These are phyloP conservation scores for Pleurotus tuber-regium DNA, from an alignment of 768 basidiomycete genomes.

Conservation along the genomic window DNA sequence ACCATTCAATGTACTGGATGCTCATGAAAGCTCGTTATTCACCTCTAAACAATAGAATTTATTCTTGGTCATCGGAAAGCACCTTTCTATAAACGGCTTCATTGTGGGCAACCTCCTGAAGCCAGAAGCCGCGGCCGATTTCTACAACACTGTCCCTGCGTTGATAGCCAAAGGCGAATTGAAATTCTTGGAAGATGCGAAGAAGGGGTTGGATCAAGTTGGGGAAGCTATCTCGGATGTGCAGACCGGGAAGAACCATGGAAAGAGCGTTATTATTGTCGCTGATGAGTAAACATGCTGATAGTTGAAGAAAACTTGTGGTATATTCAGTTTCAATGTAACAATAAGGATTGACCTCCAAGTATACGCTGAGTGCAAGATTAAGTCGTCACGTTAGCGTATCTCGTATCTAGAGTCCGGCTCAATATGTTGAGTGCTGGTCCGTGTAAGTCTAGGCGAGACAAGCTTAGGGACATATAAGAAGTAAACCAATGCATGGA, in stretches of 20 bases:
- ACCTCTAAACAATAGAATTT: slow-evolving; percentile 34
- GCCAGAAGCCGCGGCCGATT: slow-evolving; percentile 37
- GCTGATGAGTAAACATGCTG: background rate
- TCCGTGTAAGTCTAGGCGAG: too few species aligned
- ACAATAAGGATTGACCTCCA: too few species aligned
- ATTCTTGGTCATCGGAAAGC: slow-evolving; percentile 36
- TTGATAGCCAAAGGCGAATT: slow-evolving; percentile 44
- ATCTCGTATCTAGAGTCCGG: too few species aligned
- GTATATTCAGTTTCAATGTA: too few species aligned
- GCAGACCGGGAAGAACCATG: background rate
- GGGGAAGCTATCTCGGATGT: slow-evolving; percentile 29
- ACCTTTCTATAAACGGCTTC: slow-evolving; percentile 32
- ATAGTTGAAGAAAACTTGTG: too few species aligned
- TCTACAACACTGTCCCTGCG: slow-evolving; percentile 38
- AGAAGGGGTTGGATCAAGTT: slow-evolving; percentile 36
- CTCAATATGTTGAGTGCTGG: too few species aligned
- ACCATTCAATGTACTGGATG: background rate
- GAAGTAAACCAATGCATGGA: too few species aligned
- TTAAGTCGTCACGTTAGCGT: too few species aligned
- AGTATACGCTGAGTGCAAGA: too few species aligned
- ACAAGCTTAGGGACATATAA: too few species aligned
- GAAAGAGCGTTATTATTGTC: slow-evolving; percentile 7
- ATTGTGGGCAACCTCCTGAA: slow-evolving; percentile 28
- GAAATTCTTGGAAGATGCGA: slow-evolving; percentile 45
- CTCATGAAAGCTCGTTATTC: background rate